Percentiles rank a stretch among this genome's conserved stretches.
phyloP scores from a whole-genome alignment of 2,329 filamentous ascomycete genomes.

The Trichoderma hamatum region DNA sequence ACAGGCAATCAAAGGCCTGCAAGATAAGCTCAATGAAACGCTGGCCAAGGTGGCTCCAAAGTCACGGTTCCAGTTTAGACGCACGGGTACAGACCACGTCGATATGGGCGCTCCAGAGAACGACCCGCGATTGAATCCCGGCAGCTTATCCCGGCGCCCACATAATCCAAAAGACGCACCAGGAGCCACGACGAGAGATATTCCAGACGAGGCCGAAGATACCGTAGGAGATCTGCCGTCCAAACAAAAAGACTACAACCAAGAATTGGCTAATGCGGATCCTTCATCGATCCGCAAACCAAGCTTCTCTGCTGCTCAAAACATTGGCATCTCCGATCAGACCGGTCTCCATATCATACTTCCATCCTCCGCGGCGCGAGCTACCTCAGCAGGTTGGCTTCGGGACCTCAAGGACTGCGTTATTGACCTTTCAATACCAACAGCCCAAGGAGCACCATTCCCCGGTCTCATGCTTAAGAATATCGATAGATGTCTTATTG shows the following conservation, averaged over 20 bases:
- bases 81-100: conserved; percentile 39
- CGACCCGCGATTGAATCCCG: conserved; percentile 48
- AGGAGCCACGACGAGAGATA: conserved; percentile 27
- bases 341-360: conserved; percentile 74
- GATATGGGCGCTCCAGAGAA: conserved; percentile 49
- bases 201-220: conserved; percentile 38
- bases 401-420: conserved; percentile 71
- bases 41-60: conserved; percentile 70
- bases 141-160: conserved; percentile 39
- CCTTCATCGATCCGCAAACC: conserved; percentile 57
- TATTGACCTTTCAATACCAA: conserved; percentile 76
- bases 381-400: conserved; percentile 73
- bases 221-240: conserved; percentile 43
- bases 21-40: conserved; percentile 74
- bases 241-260: conserved; percentile 58
- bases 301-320: conserved; percentile 63
- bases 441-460: conserved; percentile 62
- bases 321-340: conserved; percentile 69
- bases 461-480: conserved; percentile 69
- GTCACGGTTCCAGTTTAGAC: conserved; percentile 80
- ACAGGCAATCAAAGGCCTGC: conserved; percentile 77
- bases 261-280: conserved; percentile 51
- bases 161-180: conserved; percentile 30
- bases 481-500: conserved; percentile 69
- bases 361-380: conserved; percentile 68